A percentile compares a stretch with the other conserved stretches of the same genome.
phyloP scores from a whole-genome alignment of 2,329 filamentous ascomycete genomes.

The Arthrobotrys megalospora region DNA sequence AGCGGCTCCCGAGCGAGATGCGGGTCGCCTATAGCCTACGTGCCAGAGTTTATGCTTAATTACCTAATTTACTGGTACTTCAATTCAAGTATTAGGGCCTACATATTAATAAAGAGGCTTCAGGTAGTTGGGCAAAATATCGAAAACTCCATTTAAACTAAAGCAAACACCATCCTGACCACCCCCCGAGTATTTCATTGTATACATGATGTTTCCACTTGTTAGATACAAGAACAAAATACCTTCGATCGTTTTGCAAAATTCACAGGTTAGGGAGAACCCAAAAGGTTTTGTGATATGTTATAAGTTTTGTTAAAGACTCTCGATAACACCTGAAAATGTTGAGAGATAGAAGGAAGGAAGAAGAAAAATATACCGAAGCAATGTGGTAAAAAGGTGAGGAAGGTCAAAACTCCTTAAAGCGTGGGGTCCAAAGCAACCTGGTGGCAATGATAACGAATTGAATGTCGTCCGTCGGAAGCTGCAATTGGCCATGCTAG shows the following conservation, averaged over 20 bases:
- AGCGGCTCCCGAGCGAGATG: slow-evolving; percentile 21
- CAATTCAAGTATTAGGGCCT: no score
- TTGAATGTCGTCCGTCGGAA: background rate
- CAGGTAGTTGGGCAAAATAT: background rate
- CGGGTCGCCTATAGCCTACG: slow-evolving; percentile 34
- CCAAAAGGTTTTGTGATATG: slow-evolving; percentile 7
- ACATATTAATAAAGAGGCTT: background rate
- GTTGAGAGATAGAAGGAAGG: background rate
- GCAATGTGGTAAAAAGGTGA: slow-evolving; percentile 5
- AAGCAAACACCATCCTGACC: background rate
- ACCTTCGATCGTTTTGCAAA: background rate
- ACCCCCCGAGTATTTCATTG: slow-evolving; percentile 14
- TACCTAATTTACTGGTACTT: no score
- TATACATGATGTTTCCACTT: slow-evolving; percentile 37
- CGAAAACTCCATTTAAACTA: slow-evolving; percentile 21
- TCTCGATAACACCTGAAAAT: slow-evolving; percentile 55
- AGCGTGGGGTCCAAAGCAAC: background rate
- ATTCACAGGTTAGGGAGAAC: background rate
- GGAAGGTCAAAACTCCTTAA: slow-evolving; percentile 11
- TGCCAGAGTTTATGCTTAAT: no score
- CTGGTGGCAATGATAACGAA: background rate
- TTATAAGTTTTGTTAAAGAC: slow-evolving; percentile 18
- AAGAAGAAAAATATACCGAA: slow-evolving; percentile 9
- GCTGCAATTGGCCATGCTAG: background rate
- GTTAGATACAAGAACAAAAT: slow-evolving; percentile 11